These are phyloP conservation scores for Euphorbia tirucalli DNA, from an alignment of 345 rosid genomes.

Conservation along the genomic window DNA sequence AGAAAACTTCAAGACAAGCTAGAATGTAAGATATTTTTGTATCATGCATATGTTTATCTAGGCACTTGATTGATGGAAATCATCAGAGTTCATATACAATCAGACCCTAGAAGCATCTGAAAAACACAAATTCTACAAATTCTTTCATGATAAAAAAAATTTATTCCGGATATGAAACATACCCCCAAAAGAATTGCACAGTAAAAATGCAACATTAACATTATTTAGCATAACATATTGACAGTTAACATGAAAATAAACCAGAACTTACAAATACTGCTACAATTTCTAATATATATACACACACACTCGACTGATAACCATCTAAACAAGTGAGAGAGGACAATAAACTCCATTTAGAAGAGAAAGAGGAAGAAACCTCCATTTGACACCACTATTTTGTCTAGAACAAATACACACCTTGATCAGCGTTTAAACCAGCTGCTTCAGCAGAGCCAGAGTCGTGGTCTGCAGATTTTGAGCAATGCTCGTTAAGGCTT, in stretches of 20 bases:
- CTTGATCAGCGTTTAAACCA: background rate
- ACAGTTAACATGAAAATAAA: background rate
- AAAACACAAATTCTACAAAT: too few species aligned
- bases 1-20: background rate
- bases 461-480: background rate
- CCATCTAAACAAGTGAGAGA: background rate
- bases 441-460: background rate
- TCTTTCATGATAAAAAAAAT: background rate
- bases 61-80: too few species aligned
- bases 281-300: too few species aligned
- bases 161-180: background rate
- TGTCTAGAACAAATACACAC: background rate
- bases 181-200: background rate
- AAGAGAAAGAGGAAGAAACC: background rate
- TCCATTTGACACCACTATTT: background rate
- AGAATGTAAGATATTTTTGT: too few species aligned
- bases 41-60: too few species aligned
- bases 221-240: background rate
- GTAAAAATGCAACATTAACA: background rate
- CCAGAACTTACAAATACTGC: background rate
- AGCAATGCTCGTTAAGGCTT: background rate
- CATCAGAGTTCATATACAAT: too few species aligned
- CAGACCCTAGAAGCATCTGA: background rate
- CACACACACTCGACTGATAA: background rate
- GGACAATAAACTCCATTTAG: background rate